Evolutionary conservation across 208 protist genomes (phyloP).

Genomic region (Paratrypanosoma confusum): DNA sequence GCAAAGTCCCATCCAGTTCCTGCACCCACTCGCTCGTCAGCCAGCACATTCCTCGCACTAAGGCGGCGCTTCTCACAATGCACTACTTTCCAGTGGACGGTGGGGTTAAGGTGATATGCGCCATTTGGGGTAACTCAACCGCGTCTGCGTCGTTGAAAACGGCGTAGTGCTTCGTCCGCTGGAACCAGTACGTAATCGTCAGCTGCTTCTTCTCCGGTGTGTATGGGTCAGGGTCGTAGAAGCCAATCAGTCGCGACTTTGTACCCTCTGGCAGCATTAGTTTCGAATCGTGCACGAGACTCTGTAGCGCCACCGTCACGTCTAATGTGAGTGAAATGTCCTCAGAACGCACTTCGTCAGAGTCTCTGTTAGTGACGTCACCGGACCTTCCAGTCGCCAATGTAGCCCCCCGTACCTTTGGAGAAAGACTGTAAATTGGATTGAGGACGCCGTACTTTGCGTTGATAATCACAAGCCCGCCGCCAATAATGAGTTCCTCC

Average conservation of each 20-base stretch:
- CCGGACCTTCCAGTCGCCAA: too few relatives aligned
- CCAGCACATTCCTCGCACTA: too few relatives aligned
- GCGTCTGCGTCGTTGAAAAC: conserved; percentile 58
- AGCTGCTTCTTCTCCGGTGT: conserved; percentile 71
- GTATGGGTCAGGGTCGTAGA: conserved; percentile 81
- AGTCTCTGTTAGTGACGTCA: too few relatives aligned
- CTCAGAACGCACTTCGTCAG: conserved; percentile 18
- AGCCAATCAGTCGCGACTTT: conserved; percentile 64
- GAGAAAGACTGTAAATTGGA: too few relatives aligned
- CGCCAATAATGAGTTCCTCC: conserved; percentile 59
- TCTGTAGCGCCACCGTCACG: conserved; percentile 79
- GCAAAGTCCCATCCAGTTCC: background rate
- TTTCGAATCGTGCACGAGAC: conserved; percentile 66
- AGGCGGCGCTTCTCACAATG: conserved; percentile 2
- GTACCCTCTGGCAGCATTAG: conserved; percentile 55
- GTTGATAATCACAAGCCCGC: conserved; percentile 79
- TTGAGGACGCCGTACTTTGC: conserved; percentile 73
- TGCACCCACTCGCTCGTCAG: too few relatives aligned
- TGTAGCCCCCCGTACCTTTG: too few relatives aligned
- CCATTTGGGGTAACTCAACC: conserved; percentile 60
- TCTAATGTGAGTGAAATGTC: conserved; percentile 55
- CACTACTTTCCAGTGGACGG: background rate
- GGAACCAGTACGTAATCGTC: conserved; percentile 81
- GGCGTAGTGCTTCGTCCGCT: conserved; percentile 51
- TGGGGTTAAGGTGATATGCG: too few relatives aligned